Evolutionary conservation across 805 yeast species (phyloP).

Genomic region (Kockiozyma suomiensis): DNA sequence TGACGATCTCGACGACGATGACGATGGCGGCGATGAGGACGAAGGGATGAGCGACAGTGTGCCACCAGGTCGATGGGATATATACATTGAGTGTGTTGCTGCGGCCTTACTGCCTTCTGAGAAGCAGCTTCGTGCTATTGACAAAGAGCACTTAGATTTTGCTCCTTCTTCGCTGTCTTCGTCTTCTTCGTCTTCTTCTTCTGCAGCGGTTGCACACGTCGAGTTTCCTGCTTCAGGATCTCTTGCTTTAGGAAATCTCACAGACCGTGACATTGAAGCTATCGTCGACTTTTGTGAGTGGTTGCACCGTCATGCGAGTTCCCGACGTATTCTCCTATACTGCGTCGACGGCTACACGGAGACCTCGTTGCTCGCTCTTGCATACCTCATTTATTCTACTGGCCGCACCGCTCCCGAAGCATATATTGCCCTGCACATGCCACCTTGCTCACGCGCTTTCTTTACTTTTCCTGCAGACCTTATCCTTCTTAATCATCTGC

Average conservation of each 20-base stretch:
- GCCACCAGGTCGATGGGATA: conserved; percentile 37
- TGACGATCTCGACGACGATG: conserved; percentile 10
- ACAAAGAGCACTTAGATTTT: conserved; percentile 12
- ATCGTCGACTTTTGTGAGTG: conserved; percentile 72
- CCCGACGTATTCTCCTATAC: conserved; percentile 55
- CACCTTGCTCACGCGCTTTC: conserved; percentile 71
- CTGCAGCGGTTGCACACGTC: conserved; percentile 28
- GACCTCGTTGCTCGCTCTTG: conserved; percentile 71
- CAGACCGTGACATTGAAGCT: conserved; percentile 61
- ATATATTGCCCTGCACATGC: conserved; percentile 60
- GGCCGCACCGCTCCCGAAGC: conserved; percentile 66
- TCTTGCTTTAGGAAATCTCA: conserved; percentile 70
- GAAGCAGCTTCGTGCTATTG: conserved; percentile 21
- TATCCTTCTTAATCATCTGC: conserved; percentile 63
- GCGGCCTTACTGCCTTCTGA: conserved; percentile 33
- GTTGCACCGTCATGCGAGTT: conserved; percentile 47
- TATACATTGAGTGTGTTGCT: conserved; percentile 43
- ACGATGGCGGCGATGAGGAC: conserved; percentile 1
- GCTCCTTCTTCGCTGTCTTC: conserved; percentile 5
- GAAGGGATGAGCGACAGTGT: neutral
- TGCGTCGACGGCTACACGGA: conserved; percentile 95
- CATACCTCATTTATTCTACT: conserved; percentile 71
- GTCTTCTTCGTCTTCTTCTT: neutral
- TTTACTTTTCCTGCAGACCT: conserved; percentile 81
- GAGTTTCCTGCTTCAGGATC: conserved; percentile 85